Conservation (phyloP, 192 early-diverging fungal species). For the Pilaira anomala region DNA sequence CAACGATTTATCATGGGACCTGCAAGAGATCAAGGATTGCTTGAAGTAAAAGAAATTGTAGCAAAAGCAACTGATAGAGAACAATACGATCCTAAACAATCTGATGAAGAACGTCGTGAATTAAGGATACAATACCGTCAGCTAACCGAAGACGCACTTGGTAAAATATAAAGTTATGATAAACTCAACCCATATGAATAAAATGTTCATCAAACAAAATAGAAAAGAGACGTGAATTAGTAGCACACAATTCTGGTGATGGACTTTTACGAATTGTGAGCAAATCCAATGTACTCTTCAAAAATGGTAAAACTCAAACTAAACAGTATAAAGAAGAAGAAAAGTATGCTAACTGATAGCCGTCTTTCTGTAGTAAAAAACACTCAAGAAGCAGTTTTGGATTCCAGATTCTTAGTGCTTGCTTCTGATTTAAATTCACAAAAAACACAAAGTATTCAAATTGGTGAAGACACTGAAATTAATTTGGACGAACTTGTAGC, state of each 20-base stretch:
- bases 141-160: slow-evolving; percentile 21
- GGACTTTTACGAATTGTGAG: slow-evolving; percentile 26
- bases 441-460: slow-evolving; percentile 71
- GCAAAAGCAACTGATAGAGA: slow-evolving; percentile 16
- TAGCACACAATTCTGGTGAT: slow-evolving; percentile 26
- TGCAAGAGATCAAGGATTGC: slow-evolving; percentile 1
- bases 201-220: neutral
- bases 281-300: slow-evolving; percentile 32
- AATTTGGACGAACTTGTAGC: slow-evolving; percentile 76
- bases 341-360: neutral
- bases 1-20: neutral
- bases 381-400: slow-evolving; percentile 85
- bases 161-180: slow-evolving; percentile 1
- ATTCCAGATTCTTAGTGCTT: slow-evolving; percentile 76
- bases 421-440: slow-evolving; percentile 73
- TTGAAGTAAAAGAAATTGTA: slow-evolving; percentile 17
- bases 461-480: slow-evolving; percentile 57
- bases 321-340: neutral
- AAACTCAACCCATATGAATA: neutral
- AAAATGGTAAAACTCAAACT: slow-evolving; percentile 25
- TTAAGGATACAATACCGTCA: slow-evolving; percentile 23
- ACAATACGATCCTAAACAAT: slow-evolving; percentile 30
- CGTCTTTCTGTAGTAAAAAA: slow-evolving; percentile 54
- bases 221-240: slow-evolving; percentile 3
- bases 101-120: slow-evolving; percentile 28